A percentile compares a stretch with the other conserved stretches of the same genome.
Evolutionary conservation across 2,329 filamentous ascomycete species (phyloP).

Genomic region (Aspergillus spinulosporus): DNA sequence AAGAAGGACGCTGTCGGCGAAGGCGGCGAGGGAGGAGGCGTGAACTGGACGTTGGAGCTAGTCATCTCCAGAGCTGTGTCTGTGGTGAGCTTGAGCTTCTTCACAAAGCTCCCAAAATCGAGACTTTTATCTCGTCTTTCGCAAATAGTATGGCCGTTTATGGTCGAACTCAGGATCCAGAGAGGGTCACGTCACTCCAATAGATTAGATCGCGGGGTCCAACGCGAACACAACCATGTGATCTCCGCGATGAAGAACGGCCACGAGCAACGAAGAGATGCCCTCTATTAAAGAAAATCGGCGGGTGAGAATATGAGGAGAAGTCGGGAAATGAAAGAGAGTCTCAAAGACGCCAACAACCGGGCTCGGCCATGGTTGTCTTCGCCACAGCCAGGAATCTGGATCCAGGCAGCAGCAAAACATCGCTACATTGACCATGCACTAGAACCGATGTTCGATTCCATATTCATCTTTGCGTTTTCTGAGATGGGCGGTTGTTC

Average conservation of each 20-base stretch:
- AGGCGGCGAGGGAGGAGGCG: constrained; percentile 47
- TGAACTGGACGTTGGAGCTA: constrained; percentile 33
- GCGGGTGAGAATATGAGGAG: not conserved
- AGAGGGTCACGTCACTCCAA: constrained; percentile 16
- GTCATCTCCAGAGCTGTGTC: constrained; percentile 29
- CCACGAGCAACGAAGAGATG: not conserved
- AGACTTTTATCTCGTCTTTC: not conserved
- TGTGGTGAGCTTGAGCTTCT: not conserved
- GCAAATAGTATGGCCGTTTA: not conserved
- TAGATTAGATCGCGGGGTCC: constrained; percentile 15
- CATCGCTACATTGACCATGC: not conserved
- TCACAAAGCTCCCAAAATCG: not conserved
- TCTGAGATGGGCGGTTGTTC: not conserved
- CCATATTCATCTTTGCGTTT: not conserved
- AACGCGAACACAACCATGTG: constrained; percentile 10
- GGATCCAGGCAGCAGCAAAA: constrained; percentile 22
- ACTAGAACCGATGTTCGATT: not conserved
- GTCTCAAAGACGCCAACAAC: not conserved
- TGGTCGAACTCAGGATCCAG: not conserved
- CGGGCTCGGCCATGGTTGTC: constrained; percentile 1
- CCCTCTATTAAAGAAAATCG: not conserved
- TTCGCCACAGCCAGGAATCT: constrained; percentile 17
- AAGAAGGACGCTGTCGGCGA: constrained; percentile 90
- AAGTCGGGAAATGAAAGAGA: not conserved
- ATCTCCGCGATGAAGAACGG: constrained; percentile 3